phyloP scores from a whole-genome alignment of 2,329 filamentous ascomycete species.

The Aspergillus brasiliensis region DNA sequence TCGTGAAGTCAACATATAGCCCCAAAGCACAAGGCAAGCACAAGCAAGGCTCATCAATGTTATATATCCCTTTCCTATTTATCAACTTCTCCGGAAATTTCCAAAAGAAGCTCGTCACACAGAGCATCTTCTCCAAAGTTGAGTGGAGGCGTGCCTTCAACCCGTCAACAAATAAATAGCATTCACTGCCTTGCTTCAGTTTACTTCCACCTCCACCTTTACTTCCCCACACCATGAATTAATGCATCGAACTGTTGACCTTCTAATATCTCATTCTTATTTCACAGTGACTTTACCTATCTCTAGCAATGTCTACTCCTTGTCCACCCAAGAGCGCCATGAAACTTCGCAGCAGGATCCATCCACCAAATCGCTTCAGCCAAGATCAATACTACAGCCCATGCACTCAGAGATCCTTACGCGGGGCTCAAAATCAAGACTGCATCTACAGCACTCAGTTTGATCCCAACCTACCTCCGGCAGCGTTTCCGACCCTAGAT shows the following conservation, averaged over 20 bases:
- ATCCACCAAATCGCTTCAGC: conserved; percentile 30
- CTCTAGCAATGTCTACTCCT: neutral
- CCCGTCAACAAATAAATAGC: neutral
- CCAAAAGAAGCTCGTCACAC: too few relatives aligned
- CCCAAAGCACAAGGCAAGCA: too few relatives aligned
- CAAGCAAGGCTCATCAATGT: too few relatives aligned
- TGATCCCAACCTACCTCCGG: conserved; percentile 43
- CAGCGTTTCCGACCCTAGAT: conserved; percentile 46
- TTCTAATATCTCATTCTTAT: neutral
- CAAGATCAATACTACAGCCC: conserved; percentile 28
- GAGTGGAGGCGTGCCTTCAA: too few relatives aligned
- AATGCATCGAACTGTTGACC: neutral
- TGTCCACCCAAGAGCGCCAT: conserved; percentile 21
- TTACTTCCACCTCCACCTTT: neutral
- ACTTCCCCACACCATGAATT: neutral
- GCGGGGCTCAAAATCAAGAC: conserved; percentile 13
- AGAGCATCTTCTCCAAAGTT: neutral
- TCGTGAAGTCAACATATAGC: neutral
- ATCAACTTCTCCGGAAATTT: too few relatives aligned
- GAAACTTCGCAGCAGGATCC: conserved; percentile 37
- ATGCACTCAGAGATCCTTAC: conserved; percentile 16
- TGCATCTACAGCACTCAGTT: conserved; percentile 30
- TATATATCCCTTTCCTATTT: too few relatives aligned
- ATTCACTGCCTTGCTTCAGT: neutral
- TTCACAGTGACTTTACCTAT: neutral